phyloP scores from a whole-genome alignment of 768 basidiomycete species.

The Cystobasidium tubakii region DNA sequence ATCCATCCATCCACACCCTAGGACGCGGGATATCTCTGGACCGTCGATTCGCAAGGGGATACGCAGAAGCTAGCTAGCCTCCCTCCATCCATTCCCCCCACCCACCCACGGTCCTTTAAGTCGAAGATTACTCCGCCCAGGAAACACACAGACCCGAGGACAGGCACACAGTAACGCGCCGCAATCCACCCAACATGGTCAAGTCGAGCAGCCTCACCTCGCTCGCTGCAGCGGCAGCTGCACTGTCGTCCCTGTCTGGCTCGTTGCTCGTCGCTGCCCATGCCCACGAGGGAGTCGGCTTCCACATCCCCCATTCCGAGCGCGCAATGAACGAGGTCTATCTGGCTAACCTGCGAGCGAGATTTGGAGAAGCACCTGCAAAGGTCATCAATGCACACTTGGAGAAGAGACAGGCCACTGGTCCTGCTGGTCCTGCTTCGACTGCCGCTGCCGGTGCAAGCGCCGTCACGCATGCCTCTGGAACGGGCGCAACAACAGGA shows the following conservation, averaged over 20 bases:
- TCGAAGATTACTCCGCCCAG: background rate
- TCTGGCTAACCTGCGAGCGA: constrained; percentile 13
- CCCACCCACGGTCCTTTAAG: no score
- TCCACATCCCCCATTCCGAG: constrained; percentile 20
- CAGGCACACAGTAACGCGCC: background rate
- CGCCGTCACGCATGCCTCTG: background rate
- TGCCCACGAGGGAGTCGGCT: constrained; percentile 27
- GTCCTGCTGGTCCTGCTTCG: background rate
- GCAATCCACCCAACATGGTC: constrained; percentile 8
- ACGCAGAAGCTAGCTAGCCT: no score
- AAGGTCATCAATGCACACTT: constrained; percentile 25
- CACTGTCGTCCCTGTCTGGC: background rate
- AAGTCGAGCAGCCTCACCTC: constrained; percentile 3
- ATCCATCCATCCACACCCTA: no score
- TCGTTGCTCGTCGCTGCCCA: background rate
- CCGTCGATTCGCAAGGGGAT: no score
- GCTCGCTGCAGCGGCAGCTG: constrained; percentile 16
- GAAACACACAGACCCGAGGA: background rate
- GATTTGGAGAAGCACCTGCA: constrained; percentile 30
- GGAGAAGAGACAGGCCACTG: constrained; percentile 22
- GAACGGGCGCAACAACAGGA: background rate
- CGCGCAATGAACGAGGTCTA: constrained; percentile 24
- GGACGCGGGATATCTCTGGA: no score
- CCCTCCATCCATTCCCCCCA: no score
- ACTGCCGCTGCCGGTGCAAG: constrained; percentile 3